Conservation (phyloP, 2,329 filamentous ascomycete species). For the Aspergillus melleus region DNA sequence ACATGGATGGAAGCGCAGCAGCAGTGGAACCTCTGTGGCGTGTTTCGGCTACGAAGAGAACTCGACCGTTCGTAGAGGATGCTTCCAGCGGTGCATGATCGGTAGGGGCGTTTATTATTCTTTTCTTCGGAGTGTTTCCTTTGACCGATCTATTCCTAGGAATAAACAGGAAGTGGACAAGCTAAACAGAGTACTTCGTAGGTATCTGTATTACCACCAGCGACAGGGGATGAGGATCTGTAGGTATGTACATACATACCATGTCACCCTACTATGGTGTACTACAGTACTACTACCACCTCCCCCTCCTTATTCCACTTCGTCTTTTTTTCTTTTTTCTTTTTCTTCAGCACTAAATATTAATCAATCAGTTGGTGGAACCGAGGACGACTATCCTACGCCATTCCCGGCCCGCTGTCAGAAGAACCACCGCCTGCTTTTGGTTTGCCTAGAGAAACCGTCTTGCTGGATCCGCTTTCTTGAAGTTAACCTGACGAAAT, state of each 20-base stretch:
- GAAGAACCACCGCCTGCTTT: conserved; percentile 11
- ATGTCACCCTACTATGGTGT: neutral
- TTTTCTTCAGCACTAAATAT: neutral
- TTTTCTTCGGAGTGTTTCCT: neutral
- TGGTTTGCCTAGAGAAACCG: conserved; percentile 5
- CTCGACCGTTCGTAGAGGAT: neutral
- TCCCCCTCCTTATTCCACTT: neutral
- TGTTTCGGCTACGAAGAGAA: conserved; percentile 4
- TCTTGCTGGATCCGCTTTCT: conserved; percentile 13
- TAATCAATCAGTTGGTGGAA: conserved; percentile 13
- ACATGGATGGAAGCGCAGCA: neutral
- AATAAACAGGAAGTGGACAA: too few species aligned
- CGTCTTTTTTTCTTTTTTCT: neutral
- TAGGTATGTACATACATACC: neutral
- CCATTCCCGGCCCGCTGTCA: conserved; percentile 21
- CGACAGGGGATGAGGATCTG: too few species aligned
- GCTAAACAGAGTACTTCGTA: too few species aligned
- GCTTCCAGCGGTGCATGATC: neutral
- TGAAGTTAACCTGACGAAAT: neutral
- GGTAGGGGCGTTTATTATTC: neutral
- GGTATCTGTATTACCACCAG: neutral
- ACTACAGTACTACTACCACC: neutral
- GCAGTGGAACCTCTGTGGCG: conserved; percentile 3
- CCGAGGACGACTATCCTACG: conserved; percentile 10
- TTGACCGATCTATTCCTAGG: too few species aligned